These are phyloP conservation scores for Fusarium keratoplasticum DNA, from an alignment of 2,329 filamentous ascomycete genomes.

Conservation along the genomic window DNA sequence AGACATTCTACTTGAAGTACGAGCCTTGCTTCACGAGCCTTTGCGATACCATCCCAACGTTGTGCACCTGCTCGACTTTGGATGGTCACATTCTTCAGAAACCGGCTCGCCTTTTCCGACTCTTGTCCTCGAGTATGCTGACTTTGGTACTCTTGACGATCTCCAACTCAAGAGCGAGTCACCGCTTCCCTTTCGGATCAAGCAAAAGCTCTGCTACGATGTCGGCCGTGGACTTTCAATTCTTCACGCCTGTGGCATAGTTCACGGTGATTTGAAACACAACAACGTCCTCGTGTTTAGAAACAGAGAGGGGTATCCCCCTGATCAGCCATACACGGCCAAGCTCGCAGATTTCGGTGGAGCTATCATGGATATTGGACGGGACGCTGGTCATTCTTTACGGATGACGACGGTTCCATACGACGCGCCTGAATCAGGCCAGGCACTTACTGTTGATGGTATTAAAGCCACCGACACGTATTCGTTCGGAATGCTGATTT, in stretches of 20 bases:
- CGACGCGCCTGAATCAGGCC: not conserved
- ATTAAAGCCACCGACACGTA: not conserved
- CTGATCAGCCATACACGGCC: not conserved
- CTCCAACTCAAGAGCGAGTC: not conserved
- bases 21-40: not conserved
- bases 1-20: slow-evolving; percentile 3
- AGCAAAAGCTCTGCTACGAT: slow-evolving; percentile 6
- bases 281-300: not conserved
- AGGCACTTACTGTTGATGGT: not conserved
- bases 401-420: not conserved
- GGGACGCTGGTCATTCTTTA: not conserved
- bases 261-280: slow-evolving; percentile 4
- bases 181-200: not conserved
- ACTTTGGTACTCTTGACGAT: not conserved
- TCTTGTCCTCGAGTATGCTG: slow-evolving; percentile 1
- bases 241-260: slow-evolving; percentile 3
- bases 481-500: slow-evolving; percentile 1
- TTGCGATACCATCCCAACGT: slow-evolving; percentile 5
- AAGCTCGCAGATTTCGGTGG: slow-evolving; percentile 5
- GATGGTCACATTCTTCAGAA: slow-evolving; percentile 2
- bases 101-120: not conserved
- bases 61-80: not conserved
- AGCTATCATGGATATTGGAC: not conserved
- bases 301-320: not conserved
- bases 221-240: slow-evolving; percentile 1